These are phyloP conservation scores for Cystobasidium pallidum DNA, from an alignment of 1,284 basidiomycete genomes.

Conservation along the genomic window DNA sequence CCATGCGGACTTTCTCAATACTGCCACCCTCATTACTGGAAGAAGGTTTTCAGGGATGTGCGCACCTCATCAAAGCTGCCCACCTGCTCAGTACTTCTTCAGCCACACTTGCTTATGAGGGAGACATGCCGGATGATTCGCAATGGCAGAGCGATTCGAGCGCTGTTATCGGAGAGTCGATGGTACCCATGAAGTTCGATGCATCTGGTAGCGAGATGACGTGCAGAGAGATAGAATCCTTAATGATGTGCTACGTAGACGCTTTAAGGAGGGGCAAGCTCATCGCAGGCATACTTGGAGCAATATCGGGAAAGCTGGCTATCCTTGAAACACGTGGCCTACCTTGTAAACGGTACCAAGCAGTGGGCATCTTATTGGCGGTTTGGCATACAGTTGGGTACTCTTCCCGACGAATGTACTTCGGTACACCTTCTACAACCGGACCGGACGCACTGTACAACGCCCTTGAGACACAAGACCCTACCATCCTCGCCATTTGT, in stretches of 20 bases:
- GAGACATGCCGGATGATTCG: background rate
- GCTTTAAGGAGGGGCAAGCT: slow-evolving; percentile 23
- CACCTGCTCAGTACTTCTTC: slow-evolving; percentile 19
- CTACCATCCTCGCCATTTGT: slow-evolving; percentile 25
- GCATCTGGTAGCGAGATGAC: background rate
- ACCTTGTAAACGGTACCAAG: slow-evolving; percentile 33
- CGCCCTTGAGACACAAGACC: slow-evolving; percentile 20
- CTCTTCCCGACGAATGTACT: slow-evolving; percentile 25
- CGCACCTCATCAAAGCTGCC: slow-evolving; percentile 25
- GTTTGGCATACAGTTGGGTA: slow-evolving; percentile 39
- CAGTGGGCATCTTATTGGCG: slow-evolving; percentile 25
- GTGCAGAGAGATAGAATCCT: slow-evolving; percentile 21
- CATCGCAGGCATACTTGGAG: slow-evolving; percentile 33
- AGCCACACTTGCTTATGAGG: background rate
- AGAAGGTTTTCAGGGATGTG: slow-evolving; percentile 6
- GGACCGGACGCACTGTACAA: slow-evolving; percentile 31
- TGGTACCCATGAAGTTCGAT: slow-evolving; percentile 24
- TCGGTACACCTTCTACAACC: slow-evolving; percentile 12
- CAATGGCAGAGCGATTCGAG: slow-evolving; percentile 22
- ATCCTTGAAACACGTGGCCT: slow-evolving; percentile 20
- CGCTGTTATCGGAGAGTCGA: slow-evolving; percentile 23
- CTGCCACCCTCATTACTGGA: slow-evolving; percentile 2
- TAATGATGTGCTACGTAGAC: slow-evolving; percentile 39
- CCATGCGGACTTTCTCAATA: slow-evolving; percentile 30
- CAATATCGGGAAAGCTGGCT: slow-evolving; percentile 35